Conservation (phyloP, 2,329 filamentous ascomycete species). For the Ascochyta lentis region DNA sequence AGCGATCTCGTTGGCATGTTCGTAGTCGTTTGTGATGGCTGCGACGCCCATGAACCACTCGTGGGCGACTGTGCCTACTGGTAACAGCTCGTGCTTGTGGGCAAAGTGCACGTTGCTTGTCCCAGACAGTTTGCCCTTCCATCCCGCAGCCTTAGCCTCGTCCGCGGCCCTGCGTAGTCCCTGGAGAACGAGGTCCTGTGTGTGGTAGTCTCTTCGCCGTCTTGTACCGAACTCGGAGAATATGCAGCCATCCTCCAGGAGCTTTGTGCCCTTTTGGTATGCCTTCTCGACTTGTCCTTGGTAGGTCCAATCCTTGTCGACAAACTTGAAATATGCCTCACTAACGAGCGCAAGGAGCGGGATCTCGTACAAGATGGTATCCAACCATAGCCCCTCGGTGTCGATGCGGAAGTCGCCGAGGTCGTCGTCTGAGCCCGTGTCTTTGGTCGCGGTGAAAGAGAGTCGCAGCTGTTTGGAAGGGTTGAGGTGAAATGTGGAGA, state of each 20-base stretch:
- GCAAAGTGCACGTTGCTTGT: slow-evolving; percentile 98
- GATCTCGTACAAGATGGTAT: slow-evolving; percentile 98
- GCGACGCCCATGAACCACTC: slow-evolving; percentile 99
- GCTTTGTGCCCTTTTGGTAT: slow-evolving; percentile 76
- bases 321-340: slow-evolving; percentile 97
- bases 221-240: slow-evolving; percentile 95
- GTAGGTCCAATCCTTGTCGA: slow-evolving; percentile 91
- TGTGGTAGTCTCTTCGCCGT: slow-evolving; percentile 89
- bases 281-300: slow-evolving; percentile 86
- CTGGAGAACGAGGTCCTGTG: slow-evolving; percentile 88
- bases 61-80: slow-evolving; percentile 90
- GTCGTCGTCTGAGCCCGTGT: slow-evolving; percentile 69
- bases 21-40: slow-evolving; percentile 86
- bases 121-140: slow-evolving; percentile 77
- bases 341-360: slow-evolving; percentile 89
- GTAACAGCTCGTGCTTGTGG: slow-evolving; percentile 85
- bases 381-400: slow-evolving; percentile 84
- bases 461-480: slow-evolving; percentile 81
- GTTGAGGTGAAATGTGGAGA: slow-evolving; percentile 80
- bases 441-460: slow-evolving; percentile 63
- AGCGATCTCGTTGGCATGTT: slow-evolving; percentile 81
- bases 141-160: slow-evolving; percentile 69
- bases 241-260: slow-evolving; percentile 83
- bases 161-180: slow-evolving; percentile 81
- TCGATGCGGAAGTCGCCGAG: slow-evolving; percentile 78